Conservation (phyloP, 2,329 filamentous ascomycete species). For the Mariannaea elegans region DNA sequence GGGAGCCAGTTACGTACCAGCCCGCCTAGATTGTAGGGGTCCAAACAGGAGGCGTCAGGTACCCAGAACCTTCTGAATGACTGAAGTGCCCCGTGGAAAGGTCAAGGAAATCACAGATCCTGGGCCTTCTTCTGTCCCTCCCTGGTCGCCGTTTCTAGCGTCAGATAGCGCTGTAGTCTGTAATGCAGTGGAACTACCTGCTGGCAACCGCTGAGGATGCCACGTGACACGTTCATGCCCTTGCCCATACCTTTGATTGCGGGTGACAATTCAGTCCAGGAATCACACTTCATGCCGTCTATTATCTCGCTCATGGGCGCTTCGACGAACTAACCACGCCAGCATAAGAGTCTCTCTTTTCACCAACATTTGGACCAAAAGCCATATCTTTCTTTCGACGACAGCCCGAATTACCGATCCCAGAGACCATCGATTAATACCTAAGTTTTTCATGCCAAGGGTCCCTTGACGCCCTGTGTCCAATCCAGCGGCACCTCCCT, state of each 20-base stretch:
- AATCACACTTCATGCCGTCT: conserved; percentile 27
- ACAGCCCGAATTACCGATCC: conserved; percentile 15
- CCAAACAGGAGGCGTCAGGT: conserved; percentile 9
- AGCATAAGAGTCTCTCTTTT: conserved; percentile 30
- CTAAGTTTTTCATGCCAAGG: conserved; percentile 29
- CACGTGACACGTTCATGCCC: conserved; percentile 42
- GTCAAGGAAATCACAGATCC: too few relatives aligned
- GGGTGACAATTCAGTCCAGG: conserved; percentile 4
- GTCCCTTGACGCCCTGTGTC: conserved; percentile 37
- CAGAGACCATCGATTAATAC: conserved; percentile 17
- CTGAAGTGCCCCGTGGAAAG: neutral
- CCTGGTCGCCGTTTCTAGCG: conserved; percentile 37
- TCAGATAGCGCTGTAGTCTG: conserved; percentile 37
- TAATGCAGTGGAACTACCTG: conserved; percentile 22
- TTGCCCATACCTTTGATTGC: conserved; percentile 39
- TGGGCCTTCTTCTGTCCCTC: too few relatives aligned
- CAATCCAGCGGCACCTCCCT: conserved; percentile 39
- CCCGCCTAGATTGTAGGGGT: neutral
- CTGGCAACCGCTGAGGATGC: conserved; percentile 33
- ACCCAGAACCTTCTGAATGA: conserved; percentile 17
- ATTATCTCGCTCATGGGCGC: conserved; percentile 39
- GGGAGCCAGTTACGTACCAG: conserved; percentile 17
- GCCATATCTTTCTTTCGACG: conserved; percentile 16
- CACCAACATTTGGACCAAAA: conserved; percentile 18
- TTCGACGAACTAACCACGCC: conserved; percentile 33